Evolutionary conservation across 768 basidiomycete species (phyloP).

Genomic region (Hemileccinum impolitum): DNA sequence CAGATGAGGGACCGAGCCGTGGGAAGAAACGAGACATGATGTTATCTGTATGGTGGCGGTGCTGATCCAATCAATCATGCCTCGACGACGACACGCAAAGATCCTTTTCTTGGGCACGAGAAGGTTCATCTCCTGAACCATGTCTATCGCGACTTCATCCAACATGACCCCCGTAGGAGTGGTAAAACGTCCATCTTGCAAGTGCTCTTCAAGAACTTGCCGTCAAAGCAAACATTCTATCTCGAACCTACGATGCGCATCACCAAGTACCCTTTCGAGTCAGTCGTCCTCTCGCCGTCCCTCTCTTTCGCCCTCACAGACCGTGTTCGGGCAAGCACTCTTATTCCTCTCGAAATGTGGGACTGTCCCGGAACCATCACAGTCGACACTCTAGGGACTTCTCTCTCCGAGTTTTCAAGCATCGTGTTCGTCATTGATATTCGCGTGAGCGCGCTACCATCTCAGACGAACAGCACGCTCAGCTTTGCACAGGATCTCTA

Average conservation of each 20-base stretch:
- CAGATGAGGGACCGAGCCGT: slow-evolving; percentile 5
- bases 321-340: slow-evolving; percentile 52
- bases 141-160: neutral
- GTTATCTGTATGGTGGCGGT: too few relatives aligned
- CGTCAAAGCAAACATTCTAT: slow-evolving; percentile 84
- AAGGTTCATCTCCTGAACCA: slow-evolving; percentile 45
- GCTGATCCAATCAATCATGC: too few relatives aligned
- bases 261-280: slow-evolving; percentile 78
- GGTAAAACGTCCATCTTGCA: slow-evolving; percentile 92
- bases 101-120: slow-evolving; percentile 71
- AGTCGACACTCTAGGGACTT: slow-evolving; percentile 70
- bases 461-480: neutral
- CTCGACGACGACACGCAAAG: slow-evolving; percentile 55
- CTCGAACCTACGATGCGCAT: slow-evolving; percentile 83
- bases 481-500: slow-evolving; percentile 62
- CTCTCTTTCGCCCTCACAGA: neutral
- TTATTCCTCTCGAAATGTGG: slow-evolving; percentile 93
- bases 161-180: slow-evolving; percentile 47
- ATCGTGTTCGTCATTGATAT: slow-evolving; percentile 96
- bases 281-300: slow-evolving; percentile 31
- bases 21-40: too few relatives aligned
- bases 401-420: slow-evolving; percentile 76
- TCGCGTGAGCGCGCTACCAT: slow-evolving; percentile 50
- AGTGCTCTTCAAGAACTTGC: slow-evolving; percentile 84
- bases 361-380: slow-evolving; percentile 89